Base-by-base conservation (phyloP, 305 asterid species). In the Vinca major region DNA sequence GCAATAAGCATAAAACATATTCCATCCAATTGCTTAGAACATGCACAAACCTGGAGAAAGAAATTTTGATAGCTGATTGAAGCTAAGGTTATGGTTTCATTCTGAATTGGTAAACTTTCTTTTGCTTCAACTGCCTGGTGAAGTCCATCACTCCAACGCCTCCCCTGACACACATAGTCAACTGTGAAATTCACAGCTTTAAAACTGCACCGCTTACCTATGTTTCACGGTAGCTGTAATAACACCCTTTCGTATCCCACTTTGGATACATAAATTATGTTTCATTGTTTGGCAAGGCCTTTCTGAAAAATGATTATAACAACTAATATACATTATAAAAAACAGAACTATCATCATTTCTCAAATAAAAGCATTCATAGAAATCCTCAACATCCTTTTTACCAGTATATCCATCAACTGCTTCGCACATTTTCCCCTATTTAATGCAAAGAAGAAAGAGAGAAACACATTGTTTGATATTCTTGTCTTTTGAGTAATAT, bases 121-220 rank as follows among this genome's bases (percentile, higher is more conserved):
- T 93, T 93, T 62, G 96, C 99, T 89, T 93, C 99, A 72, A 93
- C 99, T 68, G 99, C 99, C 79, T 93, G 99, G 87, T 93, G 99
- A 86, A 93, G 99, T 78, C 99, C 99, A 79, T 93, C 99, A 81
- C 99, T 87, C 99, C 99, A 93, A 56, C 99, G 97, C 78, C 99
- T 87, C 73, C 99, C 99, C 99, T 93, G 73, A 65, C 73, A 78
- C 62, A 66, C 72, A 70, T 71, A 75, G 71, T 53, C 57, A 79
- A 65, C 73, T 65, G 49, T 74, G 48, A 50, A 66, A 64, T 73
- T 71, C 56, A 67, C 66, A n/a, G 7, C 4, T 21, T 37, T 45
- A 26, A 16, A 62, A 53, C 56, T n/a, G 49, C 12, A 12, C n/a
- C 11, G 53, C 50, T 51, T 57, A 51, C 21, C 3, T 45, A 7